phyloP scores from a whole-genome alignment of 305 asterid species.

The Stenogyne calaminthoides region DNA sequence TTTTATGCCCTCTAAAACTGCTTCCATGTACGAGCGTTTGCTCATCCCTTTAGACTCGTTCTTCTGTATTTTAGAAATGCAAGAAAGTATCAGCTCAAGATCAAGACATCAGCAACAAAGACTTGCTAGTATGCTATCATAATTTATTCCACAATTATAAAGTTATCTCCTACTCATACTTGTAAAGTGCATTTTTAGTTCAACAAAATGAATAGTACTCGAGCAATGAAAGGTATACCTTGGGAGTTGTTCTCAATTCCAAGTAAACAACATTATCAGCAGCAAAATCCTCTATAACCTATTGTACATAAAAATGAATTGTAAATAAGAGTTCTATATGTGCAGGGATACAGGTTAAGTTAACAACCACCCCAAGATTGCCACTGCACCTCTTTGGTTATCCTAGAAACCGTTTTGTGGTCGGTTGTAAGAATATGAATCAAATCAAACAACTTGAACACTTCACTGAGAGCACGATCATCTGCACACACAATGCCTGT shows the following conservation, averaged over 20 bases:
- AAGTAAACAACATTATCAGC: slow-evolving; percentile 89
- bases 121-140: background rate
- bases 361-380: slow-evolving; percentile 4
- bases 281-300: slow-evolving; percentile 94
- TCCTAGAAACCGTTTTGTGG: slow-evolving; percentile 78
- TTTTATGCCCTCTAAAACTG: slow-evolving; percentile 75
- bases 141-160: background rate
- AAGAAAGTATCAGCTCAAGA: slow-evolving; percentile 1
- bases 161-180: slow-evolving; percentile 1
- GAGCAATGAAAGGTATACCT: slow-evolving; percentile 48
- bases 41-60: slow-evolving; percentile 85
- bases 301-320: slow-evolving; percentile 23
- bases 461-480: slow-evolving; percentile 82
- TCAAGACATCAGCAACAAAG: background rate
- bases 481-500: slow-evolving; percentile 43
- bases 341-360: background rate
- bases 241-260: slow-evolving; percentile 94
- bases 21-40: slow-evolving; percentile 83
- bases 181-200: background rate
- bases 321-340: slow-evolving; percentile 2
- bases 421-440: slow-evolving; percentile 82
- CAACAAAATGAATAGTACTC: background rate
- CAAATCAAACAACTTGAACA: slow-evolving; percentile 88
- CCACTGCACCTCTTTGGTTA: slow-evolving; percentile 77
- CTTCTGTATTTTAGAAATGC: slow-evolving; percentile 45